Evolutionary conservation across 2,329 filamentous ascomycete genomes (phyloP).

Genomic region (Lachnellula occidentalis): DNA sequence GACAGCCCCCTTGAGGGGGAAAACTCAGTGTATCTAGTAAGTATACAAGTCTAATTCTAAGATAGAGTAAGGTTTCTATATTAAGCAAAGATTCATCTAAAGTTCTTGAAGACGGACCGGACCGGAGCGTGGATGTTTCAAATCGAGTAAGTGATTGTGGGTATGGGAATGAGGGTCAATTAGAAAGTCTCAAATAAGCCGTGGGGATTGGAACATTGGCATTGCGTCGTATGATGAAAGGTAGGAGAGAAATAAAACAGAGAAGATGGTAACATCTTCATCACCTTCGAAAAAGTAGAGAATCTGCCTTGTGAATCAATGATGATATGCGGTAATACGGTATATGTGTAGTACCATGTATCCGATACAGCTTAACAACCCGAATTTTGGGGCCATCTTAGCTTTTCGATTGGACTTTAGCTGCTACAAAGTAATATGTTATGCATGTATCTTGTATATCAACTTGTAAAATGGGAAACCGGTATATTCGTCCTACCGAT

Average conservation of each 20-base stretch:
- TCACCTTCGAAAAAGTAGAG: no score
- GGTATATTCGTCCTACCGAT: neutral
- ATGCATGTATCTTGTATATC: neutral
- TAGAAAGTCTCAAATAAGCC: no score
- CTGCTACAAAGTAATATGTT: neutral
- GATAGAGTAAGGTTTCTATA: neutral
- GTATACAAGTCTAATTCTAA: neutral
- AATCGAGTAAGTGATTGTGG: neutral
- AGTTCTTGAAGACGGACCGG: neutral
- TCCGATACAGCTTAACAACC: neutral
- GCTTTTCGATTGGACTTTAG: neutral
- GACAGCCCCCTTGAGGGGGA: neutral
- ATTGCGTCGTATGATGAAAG: no score
- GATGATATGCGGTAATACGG: no score
- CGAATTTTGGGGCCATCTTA: neutral
- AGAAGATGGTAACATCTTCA: no score
- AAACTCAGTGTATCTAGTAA: no score
- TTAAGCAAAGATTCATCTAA: neutral
- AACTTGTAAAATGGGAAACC: neutral
- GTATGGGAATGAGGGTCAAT: no score
- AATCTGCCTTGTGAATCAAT: no score
- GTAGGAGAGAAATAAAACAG: no score
- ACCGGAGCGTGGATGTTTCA: neutral
- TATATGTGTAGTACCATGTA: no score
- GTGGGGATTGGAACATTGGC: no score